Base-by-base conservation (phyloP, 1,139 yeast genomes). In the Geotrichum phurueaensis region DNA sequence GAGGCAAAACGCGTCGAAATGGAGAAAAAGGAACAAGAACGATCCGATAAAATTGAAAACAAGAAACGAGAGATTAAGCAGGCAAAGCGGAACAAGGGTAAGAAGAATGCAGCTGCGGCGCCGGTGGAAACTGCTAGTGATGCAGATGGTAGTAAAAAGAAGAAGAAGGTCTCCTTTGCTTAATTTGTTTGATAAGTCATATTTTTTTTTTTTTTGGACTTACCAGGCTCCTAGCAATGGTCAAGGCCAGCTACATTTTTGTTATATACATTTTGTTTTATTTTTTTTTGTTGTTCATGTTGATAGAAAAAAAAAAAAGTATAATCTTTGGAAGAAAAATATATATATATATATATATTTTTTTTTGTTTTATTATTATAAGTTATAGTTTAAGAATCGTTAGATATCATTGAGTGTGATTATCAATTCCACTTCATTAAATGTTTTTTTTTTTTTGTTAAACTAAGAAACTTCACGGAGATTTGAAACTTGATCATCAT, bases 1-100 rank as follows among this genome's bases (percentile, higher is more conserved):
- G 97, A 89, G 58, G 79, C 90, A 67, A 89, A 88, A 78, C 84
- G 89, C 70, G 81, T 85, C 74, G 98, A 94, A 73, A 84, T 92
- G 66, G 97, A 92, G 71, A 79, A 87, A 72, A 87, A 86, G 71
- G 97, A 92, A 68, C 81, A 81, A 60, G 84, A 78, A 49, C 89
- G 90, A 76, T 77, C 79, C 65, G 81, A 80, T 61, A 86, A 86
- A 72, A 74, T 92, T 60, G 95, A 89, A 65, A 83, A 80, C 61
- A 94, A 89, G 75, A 92, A 90, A 76, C 78, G 78, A 48, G 96
- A 91, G 71, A 77, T 94, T 60, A 88, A 83, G 73, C 83, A 79
- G 67, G 86, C 84, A 70, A 63, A 64, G 63, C 49, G 54, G 52
- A 50, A 33, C 13, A 59, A 57, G 18, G 33, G 50, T n/a, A 65